phyloP scores from a whole-genome alignment of 192 early-diverging fungal species.

The Gamsiella multidivaricata region DNA sequence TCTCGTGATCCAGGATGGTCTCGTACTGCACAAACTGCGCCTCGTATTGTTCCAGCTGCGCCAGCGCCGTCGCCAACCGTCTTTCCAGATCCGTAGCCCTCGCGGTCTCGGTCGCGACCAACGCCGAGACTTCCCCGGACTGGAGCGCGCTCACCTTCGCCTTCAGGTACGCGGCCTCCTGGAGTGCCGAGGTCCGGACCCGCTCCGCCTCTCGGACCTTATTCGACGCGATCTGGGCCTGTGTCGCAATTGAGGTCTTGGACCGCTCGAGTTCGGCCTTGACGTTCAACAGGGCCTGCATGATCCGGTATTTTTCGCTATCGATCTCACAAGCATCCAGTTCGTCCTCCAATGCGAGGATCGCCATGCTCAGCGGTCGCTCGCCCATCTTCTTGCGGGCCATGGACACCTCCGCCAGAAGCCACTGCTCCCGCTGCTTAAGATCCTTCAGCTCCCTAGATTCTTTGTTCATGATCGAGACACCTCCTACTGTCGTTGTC shows the following conservation, averaged over 20 bases:
- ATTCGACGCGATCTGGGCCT: constrained; percentile 59
- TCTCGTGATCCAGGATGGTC: constrained; percentile 59
- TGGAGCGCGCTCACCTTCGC: constrained; percentile 62
- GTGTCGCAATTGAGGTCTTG: constrained; percentile 57
- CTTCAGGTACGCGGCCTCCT: constrained; percentile 67
- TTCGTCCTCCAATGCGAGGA: constrained; percentile 28
- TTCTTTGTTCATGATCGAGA: constrained; percentile 3
- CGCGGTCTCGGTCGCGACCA: constrained; percentile 55
- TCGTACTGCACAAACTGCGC: constrained; percentile 57
- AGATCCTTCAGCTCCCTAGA: constrained; percentile 26
- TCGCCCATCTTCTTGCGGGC: constrained; percentile 45
- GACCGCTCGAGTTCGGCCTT: constrained; percentile 62
- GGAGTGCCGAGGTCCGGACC: constrained; percentile 60
- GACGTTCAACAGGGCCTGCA: constrained; percentile 58
- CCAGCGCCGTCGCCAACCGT: constrained; percentile 49
- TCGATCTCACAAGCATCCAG: constrained; percentile 54
- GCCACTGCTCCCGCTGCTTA: constrained; percentile 47
- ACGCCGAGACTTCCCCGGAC: constrained; percentile 35
- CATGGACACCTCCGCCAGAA: constrained; percentile 38
- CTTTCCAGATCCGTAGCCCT: constrained; percentile 59
- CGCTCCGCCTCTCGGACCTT: constrained; percentile 61
- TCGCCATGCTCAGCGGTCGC: constrained; percentile 34
- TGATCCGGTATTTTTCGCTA: constrained; percentile 61
- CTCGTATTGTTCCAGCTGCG: constrained; percentile 54
- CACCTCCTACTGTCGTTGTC: background rate